phyloP scores from a whole-genome alignment of 768 basidiomycete genomes.

The Saitozyma sp. region DNA sequence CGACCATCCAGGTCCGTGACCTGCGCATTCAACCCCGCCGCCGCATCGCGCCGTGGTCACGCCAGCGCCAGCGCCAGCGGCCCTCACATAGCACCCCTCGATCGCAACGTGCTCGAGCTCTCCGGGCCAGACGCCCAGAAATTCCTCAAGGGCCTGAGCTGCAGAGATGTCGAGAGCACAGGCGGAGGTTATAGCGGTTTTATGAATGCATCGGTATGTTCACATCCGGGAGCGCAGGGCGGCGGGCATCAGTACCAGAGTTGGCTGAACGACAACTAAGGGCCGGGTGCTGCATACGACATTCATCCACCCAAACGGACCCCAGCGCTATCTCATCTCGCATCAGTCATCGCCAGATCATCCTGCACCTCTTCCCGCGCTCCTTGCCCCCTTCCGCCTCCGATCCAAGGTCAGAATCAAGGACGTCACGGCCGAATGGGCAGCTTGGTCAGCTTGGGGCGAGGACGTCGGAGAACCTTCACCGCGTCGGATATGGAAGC shows the following conservation, averaged over 20 bases:
- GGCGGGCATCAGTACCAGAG: constrained; percentile 4
- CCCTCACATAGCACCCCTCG: too few species aligned
- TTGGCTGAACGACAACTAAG: constrained; percentile 53
- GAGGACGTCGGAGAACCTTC: constrained; percentile 10
- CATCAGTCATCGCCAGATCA: constrained; percentile 54
- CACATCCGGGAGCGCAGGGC: background rate
- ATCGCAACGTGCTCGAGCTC: constrained; percentile 62
- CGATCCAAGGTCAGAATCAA: constrained; percentile 83
- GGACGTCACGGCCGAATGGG: constrained; percentile 74
- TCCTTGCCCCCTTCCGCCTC: constrained; percentile 75
- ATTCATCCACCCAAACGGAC: constrained; percentile 67
- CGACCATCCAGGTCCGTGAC: too few species aligned
- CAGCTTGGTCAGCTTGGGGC: constrained; percentile 75
- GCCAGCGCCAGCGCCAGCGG: too few species aligned
- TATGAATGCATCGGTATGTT: constrained; percentile 72
- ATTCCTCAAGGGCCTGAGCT: constrained; percentile 74
- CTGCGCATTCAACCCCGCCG: too few species aligned
- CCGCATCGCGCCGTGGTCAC: too few species aligned
- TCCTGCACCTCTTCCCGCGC: constrained; percentile 20
- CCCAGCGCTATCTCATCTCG: constrained; percentile 59
- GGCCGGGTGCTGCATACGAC: constrained; percentile 86
- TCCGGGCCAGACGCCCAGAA: constrained; percentile 75
- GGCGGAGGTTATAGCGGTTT: constrained; percentile 69
- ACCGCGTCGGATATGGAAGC: constrained; percentile 58
- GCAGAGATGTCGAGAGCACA: constrained; percentile 60